Conservation (phyloP, 306 rosid species). For the Glycine tomentella region DNA sequence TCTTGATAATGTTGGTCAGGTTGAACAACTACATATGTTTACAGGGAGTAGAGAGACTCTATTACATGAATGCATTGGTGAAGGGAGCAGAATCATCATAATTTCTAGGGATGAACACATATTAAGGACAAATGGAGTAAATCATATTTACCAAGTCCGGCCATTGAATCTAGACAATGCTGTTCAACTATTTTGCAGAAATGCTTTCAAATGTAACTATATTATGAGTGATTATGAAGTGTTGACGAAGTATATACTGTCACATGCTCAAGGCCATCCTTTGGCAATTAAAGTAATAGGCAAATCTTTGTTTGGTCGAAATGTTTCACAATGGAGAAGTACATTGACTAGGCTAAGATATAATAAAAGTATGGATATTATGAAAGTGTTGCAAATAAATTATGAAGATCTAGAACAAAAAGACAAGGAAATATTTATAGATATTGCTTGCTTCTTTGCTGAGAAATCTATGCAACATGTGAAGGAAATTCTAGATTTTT, state of each 20-base stretch:
- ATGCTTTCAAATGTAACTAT: conserved; percentile 17
- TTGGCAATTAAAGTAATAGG: conserved; percentile 36
- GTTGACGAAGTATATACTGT: background rate
- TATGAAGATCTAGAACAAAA: background rate
- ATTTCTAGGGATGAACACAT: too few relatives aligned
- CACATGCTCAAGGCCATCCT: conserved; percentile 36
- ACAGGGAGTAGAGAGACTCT: background rate
- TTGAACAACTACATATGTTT: conserved; percentile 17
- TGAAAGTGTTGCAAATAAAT: conserved; percentile 9
- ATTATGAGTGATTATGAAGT: background rate
- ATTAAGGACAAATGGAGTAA: background rate
- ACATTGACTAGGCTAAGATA: conserved; percentile 9
- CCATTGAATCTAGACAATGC: background rate
- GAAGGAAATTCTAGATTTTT: background rate
- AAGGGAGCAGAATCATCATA: too few relatives aligned
- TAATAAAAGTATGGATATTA: background rate
- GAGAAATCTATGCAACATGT: fast-evolving
- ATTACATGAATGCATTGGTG: background rate
- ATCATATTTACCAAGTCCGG: background rate
- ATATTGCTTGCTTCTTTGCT: background rate
- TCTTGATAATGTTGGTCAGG: background rate
- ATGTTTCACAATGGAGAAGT: background rate
- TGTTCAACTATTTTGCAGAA: background rate
- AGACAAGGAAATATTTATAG: background rate
- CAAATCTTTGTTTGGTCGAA: background rate